Evolutionary conservation across 208 protist genomes (phyloP), one percentile per base, ranked within the genome.

Genomic region (Vickermania spadyakhi): DNA sequence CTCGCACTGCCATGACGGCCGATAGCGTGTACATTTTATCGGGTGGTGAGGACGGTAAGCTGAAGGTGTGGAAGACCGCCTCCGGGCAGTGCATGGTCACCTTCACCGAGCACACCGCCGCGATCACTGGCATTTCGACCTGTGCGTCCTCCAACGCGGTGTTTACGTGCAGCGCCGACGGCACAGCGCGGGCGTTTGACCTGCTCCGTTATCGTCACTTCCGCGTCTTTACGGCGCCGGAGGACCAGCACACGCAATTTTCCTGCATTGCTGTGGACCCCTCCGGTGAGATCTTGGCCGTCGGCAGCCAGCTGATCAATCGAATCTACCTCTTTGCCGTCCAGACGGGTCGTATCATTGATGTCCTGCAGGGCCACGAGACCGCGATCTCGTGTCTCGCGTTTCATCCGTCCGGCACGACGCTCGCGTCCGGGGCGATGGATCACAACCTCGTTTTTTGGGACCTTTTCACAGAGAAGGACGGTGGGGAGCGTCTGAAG

Each of bases 11-110:
- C 45, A 93, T 95, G 72, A 94, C 88, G 26, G 82, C 81, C 21
- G 91, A 96, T 73, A 84, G 88, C 59, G 75, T 67, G 30, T 73
- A 78, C 66, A 90, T 97, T 68, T 79, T 94, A 64, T 95, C 89
- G 27, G 89, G 91, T 41, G 90, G 87, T 50, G 86, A 96, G 30
- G 93, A 97, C 61, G 91, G 91, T 42, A 96, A 96, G 68, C 82
- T 97, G 29, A 97, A 97, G 73, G 84, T 96, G 28, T 97, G 93
- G 93, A 95, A 92, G 58, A 76, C 76, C 5, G 61, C 73, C 50
- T 87, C 82, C 0, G 93, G 93, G 14, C 86, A 96, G 72, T 97
- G 91, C 74, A 89, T 93, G 55, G 89, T 91, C n/a, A 97, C 89
- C 61, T 96, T 97, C 62, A 89, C 79, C 11, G 93, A 96, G 42